These are phyloP conservation scores for Cutaneotrichosporon sp. DNA, from an alignment of 1,284 basidiomycete species.

Conservation along the genomic window DNA sequence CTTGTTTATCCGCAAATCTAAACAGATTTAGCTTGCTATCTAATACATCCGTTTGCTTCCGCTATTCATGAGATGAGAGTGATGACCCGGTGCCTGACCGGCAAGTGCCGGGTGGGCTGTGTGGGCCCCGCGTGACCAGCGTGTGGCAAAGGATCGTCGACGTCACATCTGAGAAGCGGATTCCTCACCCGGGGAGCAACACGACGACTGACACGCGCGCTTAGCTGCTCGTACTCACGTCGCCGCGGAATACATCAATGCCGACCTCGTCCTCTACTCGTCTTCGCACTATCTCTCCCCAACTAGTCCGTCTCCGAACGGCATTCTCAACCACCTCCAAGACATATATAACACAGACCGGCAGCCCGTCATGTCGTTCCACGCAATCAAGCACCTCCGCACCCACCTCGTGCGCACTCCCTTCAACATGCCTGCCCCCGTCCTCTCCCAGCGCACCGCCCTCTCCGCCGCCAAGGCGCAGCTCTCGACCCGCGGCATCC, in stretches of 20 bases:
- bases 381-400: conserved; percentile 10
- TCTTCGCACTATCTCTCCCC: conserved; percentile 3
- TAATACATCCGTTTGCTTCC: neutral
- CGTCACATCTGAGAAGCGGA: too few relatives aligned
- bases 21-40: neutral
- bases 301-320: neutral
- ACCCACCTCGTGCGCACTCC: conserved; percentile 2
- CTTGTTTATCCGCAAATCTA: neutral
- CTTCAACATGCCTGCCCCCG: conserved; percentile 7
- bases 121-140: neutral
- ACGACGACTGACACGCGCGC: conserved; percentile 4
- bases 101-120: conserved; percentile 6
- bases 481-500: neutral
- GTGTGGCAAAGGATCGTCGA: neutral
- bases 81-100: conserved; percentile 1
- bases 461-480: conserved; percentile 7
- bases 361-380: conserved; percentile 2
- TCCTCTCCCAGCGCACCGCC: conserved; percentile 5
- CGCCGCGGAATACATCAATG: conserved; percentile 8
- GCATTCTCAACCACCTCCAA: neutral
- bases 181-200: neutral
- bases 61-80: neutral
- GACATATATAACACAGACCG: conserved; percentile 2
- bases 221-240: neutral
- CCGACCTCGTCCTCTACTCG: neutral